These are phyloP conservation scores for Cystofilobasidium capitatum DNA, from an alignment of 768 basidiomycete genomes.

Conservation along the genomic window DNA sequence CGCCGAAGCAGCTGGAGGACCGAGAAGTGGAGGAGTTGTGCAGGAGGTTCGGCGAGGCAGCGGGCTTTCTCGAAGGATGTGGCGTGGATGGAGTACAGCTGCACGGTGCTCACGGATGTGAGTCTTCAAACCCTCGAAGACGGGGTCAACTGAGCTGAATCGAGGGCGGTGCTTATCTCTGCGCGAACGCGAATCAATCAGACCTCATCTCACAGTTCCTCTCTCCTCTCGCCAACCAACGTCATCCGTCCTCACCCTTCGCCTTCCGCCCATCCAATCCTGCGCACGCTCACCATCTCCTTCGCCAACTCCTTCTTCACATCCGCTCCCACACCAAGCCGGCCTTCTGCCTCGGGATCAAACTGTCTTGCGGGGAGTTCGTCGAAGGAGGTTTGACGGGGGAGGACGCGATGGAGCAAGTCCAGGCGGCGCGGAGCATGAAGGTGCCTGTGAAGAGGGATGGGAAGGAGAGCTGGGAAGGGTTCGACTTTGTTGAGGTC, in stretches of 20 bases:
- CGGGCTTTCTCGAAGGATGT: slow-evolving; percentile 52
- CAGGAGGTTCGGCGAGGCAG: slow-evolving; percentile 57
- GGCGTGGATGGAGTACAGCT: slow-evolving; percentile 82
- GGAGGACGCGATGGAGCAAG: background rate
- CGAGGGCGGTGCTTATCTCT: too few relatives aligned
- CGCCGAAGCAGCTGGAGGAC: slow-evolving; percentile 52
- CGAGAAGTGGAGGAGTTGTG: slow-evolving; percentile 56
- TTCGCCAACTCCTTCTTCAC: background rate
- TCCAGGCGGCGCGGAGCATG: background rate
- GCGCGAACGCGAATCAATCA: slow-evolving; percentile 34
- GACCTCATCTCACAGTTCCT: slow-evolving; percentile 73
- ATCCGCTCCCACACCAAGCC: background rate
- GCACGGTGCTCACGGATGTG: slow-evolving; percentile 78
- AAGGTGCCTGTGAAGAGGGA: slow-evolving; percentile 6
- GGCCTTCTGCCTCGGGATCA: slow-evolving; percentile 6
- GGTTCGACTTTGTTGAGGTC: slow-evolving; percentile 76
- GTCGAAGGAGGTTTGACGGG: background rate
- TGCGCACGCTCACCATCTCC: background rate
- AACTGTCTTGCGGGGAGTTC: slow-evolving; percentile 8
- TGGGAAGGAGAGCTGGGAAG: slow-evolving; percentile 55
- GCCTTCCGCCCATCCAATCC: background rate
- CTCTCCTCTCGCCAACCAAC: slow-evolving; percentile 41
- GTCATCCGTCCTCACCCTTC: slow-evolving; percentile 4
- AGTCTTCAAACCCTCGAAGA: slow-evolving; percentile 35
- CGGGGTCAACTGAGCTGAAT: background rate